Percentiles rank a stretch among this genome's conserved stretches.
Conservation (phyloP, 1,139 yeast genomes). For the Debaryomyces subglobosus region DNA sequence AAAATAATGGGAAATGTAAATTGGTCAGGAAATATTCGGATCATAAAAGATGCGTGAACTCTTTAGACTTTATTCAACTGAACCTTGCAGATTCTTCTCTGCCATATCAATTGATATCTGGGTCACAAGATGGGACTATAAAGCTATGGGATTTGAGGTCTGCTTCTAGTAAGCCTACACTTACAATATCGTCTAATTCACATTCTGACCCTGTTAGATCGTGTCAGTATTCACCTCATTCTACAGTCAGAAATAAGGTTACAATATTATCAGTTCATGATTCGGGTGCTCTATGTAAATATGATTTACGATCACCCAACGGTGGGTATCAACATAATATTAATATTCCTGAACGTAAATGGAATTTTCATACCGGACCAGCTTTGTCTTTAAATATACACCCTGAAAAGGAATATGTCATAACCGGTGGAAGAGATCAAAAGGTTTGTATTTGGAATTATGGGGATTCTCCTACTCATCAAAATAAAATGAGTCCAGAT, state of each 20-base stretch:
- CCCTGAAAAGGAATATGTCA: constrained; percentile 77
- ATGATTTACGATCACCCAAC: constrained; percentile 63
- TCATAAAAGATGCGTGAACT: constrained; percentile 80
- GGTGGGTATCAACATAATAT: constrained; percentile 16
- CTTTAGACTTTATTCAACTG: constrained; percentile 60
- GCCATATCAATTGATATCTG: constrained; percentile 69
- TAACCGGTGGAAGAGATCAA: constrained; percentile 93
- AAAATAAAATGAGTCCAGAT: constrained; percentile 60
- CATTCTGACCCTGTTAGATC: constrained; percentile 69
- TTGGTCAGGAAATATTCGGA: constrained; percentile 56
- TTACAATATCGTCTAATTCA: constrained; percentile 46
- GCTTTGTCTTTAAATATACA: constrained; percentile 90
- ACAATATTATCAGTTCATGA: constrained; percentile 73
- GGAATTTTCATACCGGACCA: constrained; percentile 91
- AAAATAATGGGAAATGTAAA: constrained; percentile 41
- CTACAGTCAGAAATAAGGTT: constrained; percentile 33
- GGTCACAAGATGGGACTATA: constrained; percentile 89
- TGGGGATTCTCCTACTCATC: constrained; percentile 34
- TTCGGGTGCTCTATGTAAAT: constrained; percentile 82
- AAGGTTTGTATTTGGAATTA: constrained; percentile 80
- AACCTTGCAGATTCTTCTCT: constrained; percentile 42
- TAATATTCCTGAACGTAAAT: constrained; percentile 62
- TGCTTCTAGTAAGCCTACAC: constrained; percentile 46
- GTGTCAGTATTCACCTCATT: constrained; percentile 61
- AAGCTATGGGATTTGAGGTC: constrained; percentile 86